Conservation (phyloP, 805 yeast species). For the Diddensiella santjacobensis region DNA sequence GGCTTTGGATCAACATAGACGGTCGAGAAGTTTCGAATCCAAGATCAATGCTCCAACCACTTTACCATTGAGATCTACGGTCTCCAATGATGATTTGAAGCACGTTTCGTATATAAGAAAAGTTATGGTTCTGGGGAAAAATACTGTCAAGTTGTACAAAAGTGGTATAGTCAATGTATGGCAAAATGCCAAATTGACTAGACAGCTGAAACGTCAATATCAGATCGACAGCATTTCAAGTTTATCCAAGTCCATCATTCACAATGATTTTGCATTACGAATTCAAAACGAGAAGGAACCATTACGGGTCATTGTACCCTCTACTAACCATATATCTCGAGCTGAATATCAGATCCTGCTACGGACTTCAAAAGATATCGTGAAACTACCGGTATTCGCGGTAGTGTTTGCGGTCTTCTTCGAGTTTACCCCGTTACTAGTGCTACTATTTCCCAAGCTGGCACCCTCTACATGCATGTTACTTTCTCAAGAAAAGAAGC, state of each 20-base stretch:
- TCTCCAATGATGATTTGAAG: conserved; percentile 16
- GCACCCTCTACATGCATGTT: conserved; percentile 58
- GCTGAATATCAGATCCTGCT: conserved; percentile 47
- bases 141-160: conserved; percentile 39
- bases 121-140: conserved; percentile 24
- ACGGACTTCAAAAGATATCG: conserved; percentile 48
- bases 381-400: conserved; percentile 57
- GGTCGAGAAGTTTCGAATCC: background rate
- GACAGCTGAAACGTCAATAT: conserved; percentile 18
- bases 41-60: conserved; percentile 24
- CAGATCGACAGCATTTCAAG: conserved; percentile 17
- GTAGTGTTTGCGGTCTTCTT: conserved; percentile 50
- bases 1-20: background rate
- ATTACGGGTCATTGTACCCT: conserved; percentile 23
- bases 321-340: conserved; percentile 37
- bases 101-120: background rate
- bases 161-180: conserved; percentile 48
- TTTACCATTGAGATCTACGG: conserved; percentile 26
- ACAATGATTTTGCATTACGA: conserved; percentile 21
- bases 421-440: conserved; percentile 53
- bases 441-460: conserved; percentile 50
- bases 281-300: conserved; percentile 19
- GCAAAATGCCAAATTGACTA: conserved; percentile 34
- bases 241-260: conserved; percentile 29
- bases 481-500: conserved; percentile 22